Conservation (phyloP, 2,329 filamentous ascomycete genomes). For the Coniochaeta prunicola region DNA sequence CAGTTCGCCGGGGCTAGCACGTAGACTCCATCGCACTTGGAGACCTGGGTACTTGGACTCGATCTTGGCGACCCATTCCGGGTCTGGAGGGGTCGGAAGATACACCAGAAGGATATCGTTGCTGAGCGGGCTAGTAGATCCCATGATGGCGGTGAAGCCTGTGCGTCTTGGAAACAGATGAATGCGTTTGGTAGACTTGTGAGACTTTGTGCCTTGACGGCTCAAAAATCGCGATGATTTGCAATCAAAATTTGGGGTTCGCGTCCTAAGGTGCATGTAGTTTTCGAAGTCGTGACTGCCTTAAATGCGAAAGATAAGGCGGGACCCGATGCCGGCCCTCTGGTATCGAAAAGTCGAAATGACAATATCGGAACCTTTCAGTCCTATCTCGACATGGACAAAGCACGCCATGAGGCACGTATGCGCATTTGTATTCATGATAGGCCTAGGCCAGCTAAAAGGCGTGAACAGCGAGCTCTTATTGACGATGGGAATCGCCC, state of each 20-base stretch:
- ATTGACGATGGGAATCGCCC: not conserved
- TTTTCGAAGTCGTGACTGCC: not conserved
- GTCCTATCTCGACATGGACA: no score
- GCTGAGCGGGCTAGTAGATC: conserved; percentile 12
- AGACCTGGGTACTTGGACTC: conserved; percentile 28
- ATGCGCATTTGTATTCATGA: not conserved
- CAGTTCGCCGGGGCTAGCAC: conserved; percentile 11
- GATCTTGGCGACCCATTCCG: conserved; percentile 26
- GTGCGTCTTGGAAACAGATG: not conserved
- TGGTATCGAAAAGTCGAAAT: not conserved
- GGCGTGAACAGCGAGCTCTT: not conserved
- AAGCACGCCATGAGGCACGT: not conserved
- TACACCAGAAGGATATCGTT: conserved; percentile 33
- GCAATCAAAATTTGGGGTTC: no score
- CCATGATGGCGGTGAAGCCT: conserved; percentile 3
- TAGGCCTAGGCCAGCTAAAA: not conserved
- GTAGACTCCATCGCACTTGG: conserved; percentile 25
- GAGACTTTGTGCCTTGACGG: not conserved
- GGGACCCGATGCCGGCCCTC: not conserved
- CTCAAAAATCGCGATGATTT: no score
- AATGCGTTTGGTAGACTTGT: not conserved
- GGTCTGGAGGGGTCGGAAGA: conserved; percentile 20
- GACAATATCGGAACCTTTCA: no score
- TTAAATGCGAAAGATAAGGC: not conserved
- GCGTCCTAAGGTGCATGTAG: no score